Percentiles rank a stretch among this genome's conserved stretches.
These are phyloP conservation scores for Favolaschia claudopus DNA, from an alignment of 768 basidiomycete genomes.

Conservation along the genomic window DNA sequence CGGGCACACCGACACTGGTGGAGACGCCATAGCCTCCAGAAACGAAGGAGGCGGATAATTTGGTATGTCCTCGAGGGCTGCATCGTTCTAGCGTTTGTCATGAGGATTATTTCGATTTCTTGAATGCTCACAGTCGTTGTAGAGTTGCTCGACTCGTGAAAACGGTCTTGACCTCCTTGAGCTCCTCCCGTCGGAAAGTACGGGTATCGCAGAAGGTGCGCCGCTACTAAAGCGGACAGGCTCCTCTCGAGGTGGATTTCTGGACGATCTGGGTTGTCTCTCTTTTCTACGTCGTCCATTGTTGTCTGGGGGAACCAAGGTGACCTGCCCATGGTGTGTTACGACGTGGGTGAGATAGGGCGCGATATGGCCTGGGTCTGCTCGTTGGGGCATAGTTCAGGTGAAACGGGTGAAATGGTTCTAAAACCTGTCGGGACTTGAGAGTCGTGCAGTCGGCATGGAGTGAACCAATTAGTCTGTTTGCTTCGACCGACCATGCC, in stretches of 20 bases:
- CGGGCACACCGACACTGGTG: slow-evolving; percentile 47
- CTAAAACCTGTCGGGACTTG: neutral
- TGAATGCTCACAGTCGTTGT: slow-evolving; percentile 10
- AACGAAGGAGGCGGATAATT: slow-evolving; percentile 82
- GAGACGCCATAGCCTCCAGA: slow-evolving; percentile 68
- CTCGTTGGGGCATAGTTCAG: slow-evolving; percentile 52
- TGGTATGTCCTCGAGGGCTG: slow-evolving; percentile 42
- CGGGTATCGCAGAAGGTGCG: slow-evolving; percentile 36
- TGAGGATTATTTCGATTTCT: slow-evolving; percentile 7
- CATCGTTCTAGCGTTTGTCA: slow-evolving; percentile 37
- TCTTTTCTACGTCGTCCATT: slow-evolving; percentile 54
- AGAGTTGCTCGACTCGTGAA: slow-evolving; percentile 10
- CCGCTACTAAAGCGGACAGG: slow-evolving; percentile 53
- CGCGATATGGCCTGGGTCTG: slow-evolving; percentile 59
- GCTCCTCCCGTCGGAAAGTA: neutral
- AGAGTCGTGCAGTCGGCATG: slow-evolving; percentile 26
- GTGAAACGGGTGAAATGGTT: too few relatives aligned
- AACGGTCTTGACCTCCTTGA: neutral
- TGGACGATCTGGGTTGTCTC: slow-evolving; percentile 44
- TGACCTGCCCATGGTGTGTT: slow-evolving; percentile 60
- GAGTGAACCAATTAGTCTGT: neutral
- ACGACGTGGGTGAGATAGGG: slow-evolving; percentile 68
- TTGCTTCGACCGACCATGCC: neutral
- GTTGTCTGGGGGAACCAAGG: slow-evolving; percentile 60
- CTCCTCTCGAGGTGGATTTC: slow-evolving; percentile 55